These are phyloP conservation scores for Canariomyces notabilis DNA, from an alignment of 2,329 filamentous ascomycete species.

Conservation along the genomic window DNA sequence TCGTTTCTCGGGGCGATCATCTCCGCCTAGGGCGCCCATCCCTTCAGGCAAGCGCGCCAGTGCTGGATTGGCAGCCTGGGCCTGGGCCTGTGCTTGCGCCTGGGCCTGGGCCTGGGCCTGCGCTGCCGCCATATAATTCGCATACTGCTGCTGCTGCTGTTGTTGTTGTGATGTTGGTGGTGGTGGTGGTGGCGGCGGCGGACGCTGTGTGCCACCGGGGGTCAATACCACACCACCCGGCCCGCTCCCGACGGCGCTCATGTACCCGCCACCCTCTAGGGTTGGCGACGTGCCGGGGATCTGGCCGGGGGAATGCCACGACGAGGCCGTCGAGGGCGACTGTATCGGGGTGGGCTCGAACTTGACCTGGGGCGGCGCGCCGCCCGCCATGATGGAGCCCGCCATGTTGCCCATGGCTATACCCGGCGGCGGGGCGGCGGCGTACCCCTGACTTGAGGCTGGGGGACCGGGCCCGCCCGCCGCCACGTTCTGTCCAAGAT, in stretches of 20 bases:
- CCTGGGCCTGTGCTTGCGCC: slow-evolving; percentile 24
- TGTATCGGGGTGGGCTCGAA: slow-evolving; percentile 53
- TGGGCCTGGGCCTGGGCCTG: slow-evolving; percentile 8
- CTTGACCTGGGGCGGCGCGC: slow-evolving; percentile 37
- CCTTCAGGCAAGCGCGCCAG: slow-evolving; percentile 29
- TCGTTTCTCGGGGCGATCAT: slow-evolving; percentile 47
- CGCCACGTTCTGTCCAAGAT: slow-evolving; percentile 30
- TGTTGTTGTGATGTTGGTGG: slow-evolving; percentile 1
- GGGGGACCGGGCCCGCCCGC: slow-evolving; percentile 7
- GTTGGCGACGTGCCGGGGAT: slow-evolving; percentile 46
- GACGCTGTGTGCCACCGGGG: slow-evolving; percentile 34
- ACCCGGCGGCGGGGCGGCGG: slow-evolving; percentile 4
- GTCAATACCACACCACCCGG: slow-evolving; percentile 36
- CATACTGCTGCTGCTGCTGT: slow-evolving; percentile 10
- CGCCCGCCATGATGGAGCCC: too few species aligned
- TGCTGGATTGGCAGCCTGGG: background rate
- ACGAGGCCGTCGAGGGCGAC: slow-evolving; percentile 44
- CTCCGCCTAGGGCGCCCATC: slow-evolving; percentile 29
- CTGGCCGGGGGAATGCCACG: slow-evolving; percentile 49
- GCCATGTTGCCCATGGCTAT: slow-evolving; percentile 18
- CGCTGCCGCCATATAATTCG: slow-evolving; percentile 12
- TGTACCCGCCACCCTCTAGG: slow-evolving; percentile 43
- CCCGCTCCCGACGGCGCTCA: slow-evolving; percentile 38
- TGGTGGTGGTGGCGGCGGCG: slow-evolving; percentile 17
- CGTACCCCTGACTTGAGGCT: slow-evolving; percentile 3